Percentiles rank a stretch among this genome's conserved stretches.
phyloP scores from a whole-genome alignment of 2,329 filamentous ascomycete genomes.

The Periconia sp. region DNA sequence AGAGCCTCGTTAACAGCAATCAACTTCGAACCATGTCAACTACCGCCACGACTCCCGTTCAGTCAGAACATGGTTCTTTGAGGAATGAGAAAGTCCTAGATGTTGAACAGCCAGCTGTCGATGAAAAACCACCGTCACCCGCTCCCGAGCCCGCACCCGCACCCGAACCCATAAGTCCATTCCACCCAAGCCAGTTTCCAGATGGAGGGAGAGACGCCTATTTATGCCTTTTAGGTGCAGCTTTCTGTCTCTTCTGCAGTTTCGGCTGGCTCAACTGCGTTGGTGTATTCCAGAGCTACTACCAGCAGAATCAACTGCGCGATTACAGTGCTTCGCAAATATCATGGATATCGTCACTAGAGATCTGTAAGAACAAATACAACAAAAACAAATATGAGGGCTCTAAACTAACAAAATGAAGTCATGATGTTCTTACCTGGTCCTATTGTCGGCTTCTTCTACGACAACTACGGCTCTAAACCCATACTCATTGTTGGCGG shows the following conservation, averaged over 20 bases:
- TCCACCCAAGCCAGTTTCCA: slow-evolving; percentile 37
- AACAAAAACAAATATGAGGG: neutral
- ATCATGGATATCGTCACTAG: slow-evolving; percentile 49
- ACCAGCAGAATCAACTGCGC: slow-evolving; percentile 45
- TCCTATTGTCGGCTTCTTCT: slow-evolving; percentile 64
- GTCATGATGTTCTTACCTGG: slow-evolving; percentile 55
- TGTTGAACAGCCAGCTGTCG: slow-evolving; percentile 11
- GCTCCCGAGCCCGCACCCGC: slow-evolving; percentile 4
- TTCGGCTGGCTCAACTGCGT: slow-evolving; percentile 50
- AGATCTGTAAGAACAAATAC: slow-evolving; percentile 14
- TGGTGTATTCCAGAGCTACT: slow-evolving; percentile 52
- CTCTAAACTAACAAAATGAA: slow-evolving; percentile 40
- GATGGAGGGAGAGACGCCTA: slow-evolving; percentile 43
- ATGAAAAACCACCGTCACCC: slow-evolving; percentile 12
- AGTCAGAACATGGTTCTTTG: neutral
- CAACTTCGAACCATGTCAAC: neutral
- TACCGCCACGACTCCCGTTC: neutral
- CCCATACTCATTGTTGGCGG: slow-evolving; percentile 56
- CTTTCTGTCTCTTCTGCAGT: slow-evolving; percentile 33
- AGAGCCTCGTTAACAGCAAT: neutral
- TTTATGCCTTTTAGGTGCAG: slow-evolving; percentile 29
- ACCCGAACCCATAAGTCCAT: slow-evolving; percentile 20
- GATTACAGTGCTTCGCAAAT: slow-evolving; percentile 43
- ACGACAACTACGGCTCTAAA: slow-evolving; percentile 64
- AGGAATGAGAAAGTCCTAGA: neutral